Conservation (phyloP, 805 yeast species). For the Monosporozyma unispora region DNA sequence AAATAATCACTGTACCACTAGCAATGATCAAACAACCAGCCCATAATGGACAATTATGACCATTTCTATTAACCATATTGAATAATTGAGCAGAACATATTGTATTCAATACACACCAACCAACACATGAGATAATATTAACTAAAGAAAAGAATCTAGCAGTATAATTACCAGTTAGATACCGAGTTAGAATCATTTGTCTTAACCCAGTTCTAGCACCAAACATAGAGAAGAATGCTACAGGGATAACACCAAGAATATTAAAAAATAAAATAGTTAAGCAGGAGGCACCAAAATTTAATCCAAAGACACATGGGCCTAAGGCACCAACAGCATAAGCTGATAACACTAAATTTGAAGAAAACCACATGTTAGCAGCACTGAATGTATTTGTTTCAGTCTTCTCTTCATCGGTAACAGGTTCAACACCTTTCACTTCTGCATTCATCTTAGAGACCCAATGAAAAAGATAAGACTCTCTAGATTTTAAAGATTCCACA, state of each 20-base stretch:
- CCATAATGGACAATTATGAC: conserved; percentile 4
- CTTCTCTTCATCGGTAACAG: conserved; percentile 71
- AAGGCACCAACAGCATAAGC: conserved; percentile 70
- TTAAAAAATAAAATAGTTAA: conserved; percentile 64
- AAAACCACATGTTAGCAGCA: conserved; percentile 83
- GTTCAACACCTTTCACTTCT: conserved; percentile 71
- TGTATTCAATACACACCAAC: conserved; percentile 91
- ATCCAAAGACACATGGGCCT: conserved; percentile 51
- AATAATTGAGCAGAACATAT: conserved; percentile 36
- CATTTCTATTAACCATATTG: conserved; percentile 4
- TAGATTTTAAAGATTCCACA: neutral
- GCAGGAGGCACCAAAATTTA: conserved; percentile 66
- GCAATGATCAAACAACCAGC: conserved; percentile 3
- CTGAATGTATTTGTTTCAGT: conserved; percentile 52
- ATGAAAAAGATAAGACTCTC: neutral
- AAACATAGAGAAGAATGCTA: conserved; percentile 71
- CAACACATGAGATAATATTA: conserved; percentile 77
- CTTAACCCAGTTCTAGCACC: conserved; percentile 83
- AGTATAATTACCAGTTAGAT: conserved; percentile 63
- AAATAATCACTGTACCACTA: conserved; percentile 1
- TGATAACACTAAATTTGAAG: conserved; percentile 82
- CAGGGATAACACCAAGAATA: conserved; percentile 62
- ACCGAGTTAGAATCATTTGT: conserved; percentile 75
- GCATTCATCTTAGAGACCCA: conserved; percentile 27
- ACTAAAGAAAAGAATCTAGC: conserved; percentile 69